phyloP scores from a whole-genome alignment of 2,329 filamentous ascomycete genomes.

The Penicillium aurantiogriseum region DNA sequence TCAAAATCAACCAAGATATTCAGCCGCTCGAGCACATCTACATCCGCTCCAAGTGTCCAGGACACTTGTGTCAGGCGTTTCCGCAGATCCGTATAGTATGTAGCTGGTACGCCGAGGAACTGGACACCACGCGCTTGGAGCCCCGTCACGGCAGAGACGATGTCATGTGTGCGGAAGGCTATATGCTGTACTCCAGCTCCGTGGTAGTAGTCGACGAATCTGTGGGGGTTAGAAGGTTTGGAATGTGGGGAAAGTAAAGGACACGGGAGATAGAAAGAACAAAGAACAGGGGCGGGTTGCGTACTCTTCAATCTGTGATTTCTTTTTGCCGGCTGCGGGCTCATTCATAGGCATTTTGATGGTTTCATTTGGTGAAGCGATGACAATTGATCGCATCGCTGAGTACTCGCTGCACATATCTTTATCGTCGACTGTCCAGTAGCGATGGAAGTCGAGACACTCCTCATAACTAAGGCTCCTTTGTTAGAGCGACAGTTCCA shows the following conservation, averaged over 20 bases:
- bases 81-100: conserved; percentile 75
- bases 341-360: conserved; percentile 99
- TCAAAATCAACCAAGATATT: conserved; percentile 92
- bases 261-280: neutral
- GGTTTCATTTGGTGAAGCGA: conserved; percentile 74
- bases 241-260: neutral
- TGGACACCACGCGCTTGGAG: conserved; percentile 76
- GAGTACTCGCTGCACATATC: conserved; percentile 88
- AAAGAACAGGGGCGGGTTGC: neutral
- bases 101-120: conserved; percentile 79
- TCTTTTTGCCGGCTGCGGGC: conserved; percentile 78
- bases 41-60: conserved; percentile 66
- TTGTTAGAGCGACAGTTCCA: neutral
- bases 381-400: conserved; percentile 80
- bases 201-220: conserved; percentile 72
- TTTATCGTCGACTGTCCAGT: conserved; percentile 90
- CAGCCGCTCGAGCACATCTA: conserved; percentile 68
- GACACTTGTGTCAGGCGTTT: conserved; percentile 61
- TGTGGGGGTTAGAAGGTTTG: conserved; percentile 12
- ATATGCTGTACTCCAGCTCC: conserved; percentile 89
- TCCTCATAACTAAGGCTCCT: conserved; percentile 65
- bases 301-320: conserved; percentile 87
- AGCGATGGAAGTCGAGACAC: conserved; percentile 84
- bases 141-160: conserved; percentile 68
- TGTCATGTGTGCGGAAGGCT: conserved; percentile 75